A percentile compares a stretch with the other conserved stretches of the same genome.
Evolutionary conservation across 805 yeast genomes (phyloP).

Genomic region (Candida qinlingensis): DNA sequence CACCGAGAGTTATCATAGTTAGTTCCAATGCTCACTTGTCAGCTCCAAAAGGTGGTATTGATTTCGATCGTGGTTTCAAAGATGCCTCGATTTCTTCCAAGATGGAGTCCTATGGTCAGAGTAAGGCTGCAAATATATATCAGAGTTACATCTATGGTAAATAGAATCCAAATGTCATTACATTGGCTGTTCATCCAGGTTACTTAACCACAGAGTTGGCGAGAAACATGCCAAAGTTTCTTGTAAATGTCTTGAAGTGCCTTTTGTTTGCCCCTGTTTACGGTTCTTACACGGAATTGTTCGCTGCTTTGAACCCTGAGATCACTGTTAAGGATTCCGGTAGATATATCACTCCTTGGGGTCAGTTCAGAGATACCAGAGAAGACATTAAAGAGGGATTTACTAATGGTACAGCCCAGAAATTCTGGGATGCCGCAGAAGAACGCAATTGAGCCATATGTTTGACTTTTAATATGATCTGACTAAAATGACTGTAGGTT

Average conservation of each 20-base stretch:
- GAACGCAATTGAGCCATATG: slow-evolving; percentile 14
- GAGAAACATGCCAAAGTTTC: slow-evolving; percentile 16
- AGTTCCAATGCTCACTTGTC: slow-evolving; percentile 34
- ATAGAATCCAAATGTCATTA: slow-evolving; percentile 28
- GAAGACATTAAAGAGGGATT: slow-evolving; percentile 31
- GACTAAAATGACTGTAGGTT: too few species aligned
- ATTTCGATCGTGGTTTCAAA: slow-evolving; percentile 30
- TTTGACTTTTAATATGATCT: background rate
- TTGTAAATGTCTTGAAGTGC: background rate
- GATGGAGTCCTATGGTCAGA: slow-evolving; percentile 29
- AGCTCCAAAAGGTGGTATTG: slow-evolving; percentile 27
- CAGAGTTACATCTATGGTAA: slow-evolving; percentile 33
- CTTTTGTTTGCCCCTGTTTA: slow-evolving; percentile 10
- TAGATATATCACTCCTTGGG: slow-evolving; percentile 38
- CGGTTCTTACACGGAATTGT: slow-evolving; percentile 42
- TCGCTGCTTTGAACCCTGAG: slow-evolving; percentile 36
- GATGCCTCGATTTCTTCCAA: slow-evolving; percentile 9
- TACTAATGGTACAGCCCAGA: slow-evolving; percentile 28
- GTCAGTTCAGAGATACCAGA: slow-evolving; percentile 32
- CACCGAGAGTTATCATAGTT: slow-evolving; percentile 40
- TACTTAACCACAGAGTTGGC: slow-evolving; percentile 30
- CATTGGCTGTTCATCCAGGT: slow-evolving; percentile 39
- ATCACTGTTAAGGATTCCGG: slow-evolving; percentile 30
- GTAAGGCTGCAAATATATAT: slow-evolving; percentile 37
- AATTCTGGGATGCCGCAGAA: slow-evolving; percentile 33